Base-by-base conservation (phyloP, 2,329 filamentous ascomycete species). In the Xylaria sp. region DNA sequence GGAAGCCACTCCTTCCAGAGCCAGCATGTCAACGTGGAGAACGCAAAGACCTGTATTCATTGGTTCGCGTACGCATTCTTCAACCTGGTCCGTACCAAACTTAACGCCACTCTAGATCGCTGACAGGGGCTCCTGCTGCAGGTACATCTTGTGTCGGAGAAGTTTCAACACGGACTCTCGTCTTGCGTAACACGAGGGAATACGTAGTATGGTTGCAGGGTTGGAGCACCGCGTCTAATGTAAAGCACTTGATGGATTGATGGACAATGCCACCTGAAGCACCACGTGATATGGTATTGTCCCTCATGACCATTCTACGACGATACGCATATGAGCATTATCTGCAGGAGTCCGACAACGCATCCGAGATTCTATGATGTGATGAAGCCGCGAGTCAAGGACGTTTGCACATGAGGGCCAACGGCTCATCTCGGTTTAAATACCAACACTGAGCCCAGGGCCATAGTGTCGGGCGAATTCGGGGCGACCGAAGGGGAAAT, bases 101-200 rank as follows among this genome's bases (percentile, higher is more conserved):
- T 34, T 34, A 34, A 34, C 29, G 29, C 29, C 29, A 34, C 29
- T 34, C 26, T 45, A 66, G 65, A 66, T 64, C 62, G 53, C 45
- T 51, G 43, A 49, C 64, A 65, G 60, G 63, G 64, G 60, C 44
- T 29, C 46, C 16, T 57, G 52, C 63, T 63, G 65, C 65, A 67
- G 65, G 65, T 67, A 67, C 65, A 52, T 57, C 54, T 58, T 55
- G 59, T 61, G 57, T 60, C 57, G 56, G 56, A 50, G 54, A 57
- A 60, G 64, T 63, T 61, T 66, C 58, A 63, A 62, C 58, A 56
- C 51, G 53, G 55, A 48, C 46, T 26, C 11, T n/a, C n/a, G n/a
- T n/a, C n/a, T n/a, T n/a, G n/a, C n/a, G n/a, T n/a, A n/a, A n/a
- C n/a, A n/a, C n/a, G n/a, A n/a, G n/a, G n/a, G n/a, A n/a, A n/a